Evolutionary conservation across 2,329 filamentous ascomycete species (phyloP), one percentile per base, ranked within the genome.

Genomic region (Stylonectria norvegica): DNA sequence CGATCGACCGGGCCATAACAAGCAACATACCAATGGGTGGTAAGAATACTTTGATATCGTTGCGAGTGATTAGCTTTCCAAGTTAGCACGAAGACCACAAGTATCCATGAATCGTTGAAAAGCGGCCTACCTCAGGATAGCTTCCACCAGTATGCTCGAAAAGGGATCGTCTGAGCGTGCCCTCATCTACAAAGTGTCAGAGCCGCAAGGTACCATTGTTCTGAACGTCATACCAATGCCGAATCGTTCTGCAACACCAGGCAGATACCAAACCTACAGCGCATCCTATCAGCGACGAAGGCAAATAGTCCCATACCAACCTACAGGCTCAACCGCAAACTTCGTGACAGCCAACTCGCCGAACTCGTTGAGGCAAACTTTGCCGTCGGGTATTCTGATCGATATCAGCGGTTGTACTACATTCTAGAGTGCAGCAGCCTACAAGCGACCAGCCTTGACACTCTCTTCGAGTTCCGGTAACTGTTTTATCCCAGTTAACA

Each of bases 61-160:
- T 82, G 41, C 93, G 81, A 12, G 93, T 98, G 61, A 98, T 96
- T 47, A 97, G 75, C 72, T 80, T 46, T 6, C 20, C 16, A 28
- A 22, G 22, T 64, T 34, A 64, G 59, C 34, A 34, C n/a, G n/a
- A n/a, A n/a, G 15, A 19, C 9, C 22, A 18, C 23, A 29, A 40
- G 25, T 12, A 22, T 11, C 25, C 12, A 9, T 18, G 11, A 30
- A 4, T 11, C 9, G 10, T 19, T 4, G 18, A 10, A 23, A 36
- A 20, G 18, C 22, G 35, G 29, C 5, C 45, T 59, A 76, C 76
- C 66, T 98, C 93, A 2, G 93, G 93, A 65, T 95, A 98, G 52
- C 88, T 95, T 40, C 93, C 93, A 40, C 93, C 93, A 1, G 90
- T 97, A 57, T 96, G 86, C 61, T 97, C 93, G 60, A 97, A 97